phyloP scores from a whole-genome alignment of 73 alveolate species.

The Stentor coeruleus region DNA sequence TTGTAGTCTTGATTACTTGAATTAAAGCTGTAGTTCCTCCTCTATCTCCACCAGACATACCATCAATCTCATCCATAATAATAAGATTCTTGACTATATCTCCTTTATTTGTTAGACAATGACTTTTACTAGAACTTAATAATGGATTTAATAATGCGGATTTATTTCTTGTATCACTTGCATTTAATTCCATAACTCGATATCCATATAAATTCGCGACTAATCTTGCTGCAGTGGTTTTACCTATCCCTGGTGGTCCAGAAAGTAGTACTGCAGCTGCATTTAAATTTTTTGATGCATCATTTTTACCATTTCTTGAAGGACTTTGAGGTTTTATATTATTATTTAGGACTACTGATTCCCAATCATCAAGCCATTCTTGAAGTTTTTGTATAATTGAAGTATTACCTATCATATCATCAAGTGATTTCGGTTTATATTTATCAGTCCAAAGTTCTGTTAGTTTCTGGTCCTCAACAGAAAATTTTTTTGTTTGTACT shows the following conservation, averaged over 20 bases:
- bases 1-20: conserved; percentile 91
- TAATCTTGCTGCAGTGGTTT: conserved; percentile 93
- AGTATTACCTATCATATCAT: conserved; percentile 89
- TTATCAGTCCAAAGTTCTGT: conserved; percentile 79
- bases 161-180: conserved; percentile 95
- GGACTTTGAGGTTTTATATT: background rate
- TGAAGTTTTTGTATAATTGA: conserved; percentile 67
- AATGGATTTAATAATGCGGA: conserved; percentile 52
- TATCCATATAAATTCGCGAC: conserved; percentile 73
- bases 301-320: conserved; percentile 30
- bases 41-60: conserved; percentile 97
- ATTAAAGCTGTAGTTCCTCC: conserved; percentile 99
- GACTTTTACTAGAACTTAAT: background rate
- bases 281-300: conserved; percentile 64
- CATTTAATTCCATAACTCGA: conserved; percentile 93
- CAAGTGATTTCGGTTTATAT: conserved; percentile 69
- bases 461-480: too few species aligned
- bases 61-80: conserved; percentile 99
- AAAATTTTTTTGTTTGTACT: background rate
- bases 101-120: conserved; percentile 23
- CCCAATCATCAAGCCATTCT: conserved; percentile 97
- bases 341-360: conserved; percentile 42
- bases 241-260: conserved; percentile 99
- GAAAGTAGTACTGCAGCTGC: conserved; percentile 98
- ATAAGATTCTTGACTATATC: conserved; percentile 59